Percentiles rank a stretch among this genome's conserved stretches.
phyloP scores from a whole-genome alignment of 2,329 filamentous ascomycete species.

The Lachnum nothofagi region DNA sequence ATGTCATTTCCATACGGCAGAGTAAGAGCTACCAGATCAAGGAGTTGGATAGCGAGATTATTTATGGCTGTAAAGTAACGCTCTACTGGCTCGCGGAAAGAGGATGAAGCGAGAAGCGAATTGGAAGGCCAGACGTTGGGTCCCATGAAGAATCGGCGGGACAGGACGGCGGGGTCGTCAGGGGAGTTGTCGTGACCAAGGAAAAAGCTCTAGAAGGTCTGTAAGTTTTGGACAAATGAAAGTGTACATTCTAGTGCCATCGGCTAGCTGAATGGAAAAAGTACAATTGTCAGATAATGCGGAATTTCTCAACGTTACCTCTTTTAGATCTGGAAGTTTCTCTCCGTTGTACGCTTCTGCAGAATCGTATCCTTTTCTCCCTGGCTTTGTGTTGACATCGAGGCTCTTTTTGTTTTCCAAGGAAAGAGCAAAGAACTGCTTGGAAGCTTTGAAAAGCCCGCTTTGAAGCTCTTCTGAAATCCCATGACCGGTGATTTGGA shows the following conservation, averaged over 20 bases:
- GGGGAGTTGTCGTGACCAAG: slow-evolving; percentile 39
- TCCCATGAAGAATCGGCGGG: slow-evolving; percentile 36
- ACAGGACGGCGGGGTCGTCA: slow-evolving; percentile 34
- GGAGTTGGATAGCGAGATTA: slow-evolving; percentile 35
- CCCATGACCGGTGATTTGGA: slow-evolving; percentile 46
- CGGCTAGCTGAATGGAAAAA: not conserved
- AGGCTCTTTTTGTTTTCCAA: slow-evolving; percentile 42
- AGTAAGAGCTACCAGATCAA: slow-evolving; percentile 39
- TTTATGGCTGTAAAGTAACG: slow-evolving; percentile 39
- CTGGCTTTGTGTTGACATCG: slow-evolving; percentile 34
- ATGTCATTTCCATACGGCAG: slow-evolving; percentile 40
- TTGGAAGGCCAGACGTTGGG: slow-evolving; percentile 41
- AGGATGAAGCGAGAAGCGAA: slow-evolving; percentile 29
- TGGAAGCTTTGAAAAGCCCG: slow-evolving; percentile 36
- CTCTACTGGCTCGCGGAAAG: slow-evolving; percentile 38
- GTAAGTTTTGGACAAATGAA: not conserved
- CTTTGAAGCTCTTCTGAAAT: slow-evolving; percentile 38
- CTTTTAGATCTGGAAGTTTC: slow-evolving; percentile 43
- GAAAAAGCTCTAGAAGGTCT: slow-evolving; percentile 33
- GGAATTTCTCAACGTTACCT: slow-evolving; percentile 25
- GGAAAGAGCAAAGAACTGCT: slow-evolving; percentile 45
- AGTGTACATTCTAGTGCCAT: not conserved
- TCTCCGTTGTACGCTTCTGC: slow-evolving; percentile 35
- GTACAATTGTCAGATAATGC: not conserved
- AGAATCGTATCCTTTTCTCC: slow-evolving; percentile 9